These are phyloP conservation scores for Lizonia empirigonia DNA, from an alignment of 2,329 filamentous ascomycete genomes.

Conservation along the genomic window DNA sequence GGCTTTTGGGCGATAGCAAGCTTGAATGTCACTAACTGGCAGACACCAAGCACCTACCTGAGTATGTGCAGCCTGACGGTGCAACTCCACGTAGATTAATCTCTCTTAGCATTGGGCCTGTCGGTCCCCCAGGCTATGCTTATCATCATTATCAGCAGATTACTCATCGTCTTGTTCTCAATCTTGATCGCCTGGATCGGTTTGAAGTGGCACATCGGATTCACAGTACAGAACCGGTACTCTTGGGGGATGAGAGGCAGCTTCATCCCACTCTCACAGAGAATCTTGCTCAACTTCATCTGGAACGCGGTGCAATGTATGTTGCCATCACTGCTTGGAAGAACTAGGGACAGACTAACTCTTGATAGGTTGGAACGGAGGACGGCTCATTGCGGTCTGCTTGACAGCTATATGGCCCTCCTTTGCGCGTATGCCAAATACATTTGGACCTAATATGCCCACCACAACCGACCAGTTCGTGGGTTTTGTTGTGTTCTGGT, in stretches of 20 bases:
- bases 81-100: slow-evolving; percentile 4
- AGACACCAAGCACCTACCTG: slow-evolving; percentile 55
- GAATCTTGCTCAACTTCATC: slow-evolving; percentile 58
- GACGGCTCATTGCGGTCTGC: slow-evolving; percentile 42
- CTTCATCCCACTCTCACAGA: slow-evolving; percentile 56
- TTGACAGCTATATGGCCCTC: slow-evolving; percentile 47
- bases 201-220: slow-evolving; percentile 57
- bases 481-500: slow-evolving; percentile 45
- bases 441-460: slow-evolving; percentile 40
- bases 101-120: slow-evolving; percentile 49
- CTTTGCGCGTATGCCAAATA: slow-evolving; percentile 44
- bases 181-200: slow-evolving; percentile 56
- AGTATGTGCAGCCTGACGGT: slow-evolving; percentile 28
- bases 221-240: slow-evolving; percentile 57
- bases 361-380: slow-evolving; percentile 44
- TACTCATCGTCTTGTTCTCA: slow-evolving; percentile 53
- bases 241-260: slow-evolving; percentile 58
- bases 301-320: slow-evolving; percentile 57
- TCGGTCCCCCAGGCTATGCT: slow-evolving; percentile 56
- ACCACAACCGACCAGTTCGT: slow-evolving; percentile 46
- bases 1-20: slow-evolving; percentile 51
- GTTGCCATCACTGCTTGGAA: slow-evolving; percentile 16
- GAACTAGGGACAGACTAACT: slow-evolving; percentile 3
- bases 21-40: slow-evolving; percentile 54
- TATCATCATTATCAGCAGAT: slow-evolving; percentile 54